Base-by-base conservation (phyloP, 1,284 basidiomycete genomes). In the Thelephora terrestris region DNA sequence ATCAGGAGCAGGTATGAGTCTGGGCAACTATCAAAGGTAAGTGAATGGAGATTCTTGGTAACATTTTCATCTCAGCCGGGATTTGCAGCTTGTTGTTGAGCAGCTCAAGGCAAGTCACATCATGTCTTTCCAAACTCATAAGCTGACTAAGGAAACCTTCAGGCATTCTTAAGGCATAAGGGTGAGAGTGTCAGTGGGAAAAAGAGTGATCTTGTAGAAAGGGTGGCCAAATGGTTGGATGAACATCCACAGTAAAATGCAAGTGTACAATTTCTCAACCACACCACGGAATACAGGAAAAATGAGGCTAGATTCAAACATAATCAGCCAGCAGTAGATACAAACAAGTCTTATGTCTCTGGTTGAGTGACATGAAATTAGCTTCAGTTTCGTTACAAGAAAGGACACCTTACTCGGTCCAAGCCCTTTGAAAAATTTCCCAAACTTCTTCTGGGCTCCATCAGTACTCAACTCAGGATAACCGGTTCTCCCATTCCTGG, bases 111-210 rank as follows among this genome's bases (percentile, higher is more conserved):
- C 85, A 10, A 25, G 12, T n/a, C 35, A 36, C 32, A 27, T 32
- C 43, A 17, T 14, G 37, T 37, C 42, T 25, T 47, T 21, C 7
- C 46, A 45, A 43, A 24, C 37, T 27, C 29, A 25, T 47, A 46
- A 55, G 52, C 46, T 49, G 49, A 48, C 51, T 45, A 40, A 54
- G 53, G 37, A 27, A 47, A 50, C 20, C 24, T 50, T 21, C 56
- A 88, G 82, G 78, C 79, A 6, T 85, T 87, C 61, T 66, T 85
- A 48, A 84, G 77, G 62, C 70, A 69, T 54, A 85, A 85, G 58
- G 72, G 78, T 48, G 62, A 73, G 50, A 52, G 76, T 10, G 67
- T 72, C 12, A 74, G 76, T 32, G 86, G 86, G 3, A 85, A 74
- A 64, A 90, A 89, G 61, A 74, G 70, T 9, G 85, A 85, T 2